Conservation (phyloP, 371 early-diverging fungal genomes). For the Encephalitozoon romaleae region DNA sequence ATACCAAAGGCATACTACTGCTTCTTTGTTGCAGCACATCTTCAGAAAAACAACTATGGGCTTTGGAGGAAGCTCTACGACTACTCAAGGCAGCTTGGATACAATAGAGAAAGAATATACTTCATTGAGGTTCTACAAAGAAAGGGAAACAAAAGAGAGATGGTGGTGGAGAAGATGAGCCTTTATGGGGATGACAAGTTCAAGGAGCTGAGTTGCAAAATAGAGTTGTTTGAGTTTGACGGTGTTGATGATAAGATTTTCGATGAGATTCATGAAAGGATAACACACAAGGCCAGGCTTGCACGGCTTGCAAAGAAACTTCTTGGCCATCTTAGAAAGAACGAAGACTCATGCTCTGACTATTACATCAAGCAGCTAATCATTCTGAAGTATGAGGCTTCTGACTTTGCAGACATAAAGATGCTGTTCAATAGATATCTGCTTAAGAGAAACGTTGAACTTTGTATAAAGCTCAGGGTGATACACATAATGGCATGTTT, state of each 20-base stretch:
- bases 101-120: slow-evolving; percentile 50
- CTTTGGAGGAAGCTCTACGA: slow-evolving; percentile 72
- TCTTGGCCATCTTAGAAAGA: slow-evolving; percentile 12
- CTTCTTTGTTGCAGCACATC: slow-evolving; percentile 76
- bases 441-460: background rate
- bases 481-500: slow-evolving; percentile 22
- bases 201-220: slow-evolving; percentile 33
- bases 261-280: slow-evolving; percentile 39
- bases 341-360: slow-evolving; percentile 16
- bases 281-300: slow-evolving; percentile 16
- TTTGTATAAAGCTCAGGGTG: slow-evolving; percentile 14
- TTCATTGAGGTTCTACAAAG: slow-evolving; percentile 55
- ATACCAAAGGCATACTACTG: slow-evolving; percentile 67
- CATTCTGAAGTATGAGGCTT: slow-evolving; percentile 23
- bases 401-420: slow-evolving; percentile 1
- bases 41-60: slow-evolving; percentile 67
- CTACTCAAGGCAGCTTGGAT: slow-evolving; percentile 22
- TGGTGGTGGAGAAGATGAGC: slow-evolving; percentile 44
- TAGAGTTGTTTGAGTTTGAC: slow-evolving; percentile 47
- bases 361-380: slow-evolving; percentile 34
- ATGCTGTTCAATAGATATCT: slow-evolving; percentile 11
- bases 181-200: slow-evolving; percentile 36
- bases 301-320: slow-evolving; percentile 27
- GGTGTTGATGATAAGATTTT: slow-evolving; percentile 52
- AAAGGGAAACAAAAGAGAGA: slow-evolving; percentile 21